These are phyloP conservation scores for Fraxinus greggii DNA, from an alignment of 305 asterid species.

Conservation along the genomic window DNA sequence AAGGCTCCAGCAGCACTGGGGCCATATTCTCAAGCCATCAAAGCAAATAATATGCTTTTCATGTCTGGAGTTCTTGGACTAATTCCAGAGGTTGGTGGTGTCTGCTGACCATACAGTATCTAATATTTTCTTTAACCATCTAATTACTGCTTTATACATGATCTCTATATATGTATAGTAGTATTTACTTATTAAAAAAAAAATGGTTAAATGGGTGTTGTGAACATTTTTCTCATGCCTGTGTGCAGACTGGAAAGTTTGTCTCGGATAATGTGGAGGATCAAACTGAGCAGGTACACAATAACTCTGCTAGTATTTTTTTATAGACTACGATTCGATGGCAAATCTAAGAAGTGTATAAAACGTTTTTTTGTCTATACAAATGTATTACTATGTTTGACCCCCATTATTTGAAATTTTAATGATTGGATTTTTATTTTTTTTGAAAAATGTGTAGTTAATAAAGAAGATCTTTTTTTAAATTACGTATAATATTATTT, in stretches of 20 bases:
- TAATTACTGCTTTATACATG: neutral
- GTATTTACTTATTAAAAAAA: neutral
- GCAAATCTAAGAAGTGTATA: neutral
- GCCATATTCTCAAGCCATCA: conserved; percentile 87
- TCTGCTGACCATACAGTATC: neutral
- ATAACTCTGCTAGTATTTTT: neutral
- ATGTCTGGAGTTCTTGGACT: conserved; percentile 84
- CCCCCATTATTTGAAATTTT: no score
- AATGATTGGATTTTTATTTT: no score
- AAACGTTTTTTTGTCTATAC: neutral
- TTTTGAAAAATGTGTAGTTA: no score
- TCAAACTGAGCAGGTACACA: conserved; percentile 81
- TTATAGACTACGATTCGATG: neutral
- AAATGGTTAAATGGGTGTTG: neutral
- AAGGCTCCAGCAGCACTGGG: conserved; percentile 90
- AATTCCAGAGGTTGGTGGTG: conserved; percentile 62
- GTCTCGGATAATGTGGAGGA: conserved; percentile 74
- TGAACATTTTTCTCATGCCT: conserved; percentile 10
- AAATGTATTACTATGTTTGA: neutral
- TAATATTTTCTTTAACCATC: neutral
- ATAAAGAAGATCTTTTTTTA: no score
- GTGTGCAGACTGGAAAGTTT: conserved; percentile 66
- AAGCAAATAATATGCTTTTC: conserved; percentile 61
- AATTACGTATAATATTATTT: no score
- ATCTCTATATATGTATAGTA: neutral